A percentile compares a stretch with the other conserved stretches of the same genome.
Conservation (phyloP, 2,329 filamentous ascomycete species). For the Ilyonectria mors-panacis region DNA sequence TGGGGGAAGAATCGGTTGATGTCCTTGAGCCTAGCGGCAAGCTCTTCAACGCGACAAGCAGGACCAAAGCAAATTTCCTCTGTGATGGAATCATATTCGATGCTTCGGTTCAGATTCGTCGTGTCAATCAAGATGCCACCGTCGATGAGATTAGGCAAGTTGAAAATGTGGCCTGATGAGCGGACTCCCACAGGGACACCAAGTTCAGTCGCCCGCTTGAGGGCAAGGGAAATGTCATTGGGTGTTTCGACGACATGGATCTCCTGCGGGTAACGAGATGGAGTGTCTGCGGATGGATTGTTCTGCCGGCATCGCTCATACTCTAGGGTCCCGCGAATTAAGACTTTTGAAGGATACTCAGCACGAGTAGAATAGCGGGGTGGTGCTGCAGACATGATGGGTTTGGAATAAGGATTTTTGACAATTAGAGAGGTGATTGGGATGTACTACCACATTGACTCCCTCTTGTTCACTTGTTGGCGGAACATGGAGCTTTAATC, state of each 20-base stretch:
- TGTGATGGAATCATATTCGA: slow-evolving; percentile 22
- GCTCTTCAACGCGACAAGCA: slow-evolving; percentile 24
- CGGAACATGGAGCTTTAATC: not conserved
- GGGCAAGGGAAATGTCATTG: slow-evolving; percentile 6
- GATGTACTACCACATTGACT: not conserved
- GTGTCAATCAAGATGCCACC: slow-evolving; percentile 31
- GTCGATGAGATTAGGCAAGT: slow-evolving; percentile 27
- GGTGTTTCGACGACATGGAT: slow-evolving; percentile 25
- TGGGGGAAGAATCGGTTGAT: slow-evolving; percentile 28
- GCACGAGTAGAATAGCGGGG: slow-evolving; percentile 21
- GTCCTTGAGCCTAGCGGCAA: slow-evolving; percentile 19
- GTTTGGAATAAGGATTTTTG: not conserved
- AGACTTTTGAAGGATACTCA: slow-evolving; percentile 21
- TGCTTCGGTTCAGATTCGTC: slow-evolving; percentile 22
- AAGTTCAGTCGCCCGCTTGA: slow-evolving; percentile 24
- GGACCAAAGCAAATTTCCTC: slow-evolving; percentile 23
- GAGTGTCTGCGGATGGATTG: slow-evolving; percentile 26
- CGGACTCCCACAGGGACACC: slow-evolving; percentile 28
- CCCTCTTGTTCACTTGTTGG: not conserved
- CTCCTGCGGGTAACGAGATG: slow-evolving; percentile 22
- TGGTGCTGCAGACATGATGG: slow-evolving; percentile 6
- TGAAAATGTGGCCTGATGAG: slow-evolving; percentile 27
- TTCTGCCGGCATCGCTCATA: slow-evolving; percentile 31
- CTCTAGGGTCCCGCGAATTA: slow-evolving; percentile 22
- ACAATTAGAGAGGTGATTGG: not conserved